phyloP scores from a whole-genome alignment of 2,329 filamentous ascomycete genomes.

The Phaeosphaeria sp. region DNA sequence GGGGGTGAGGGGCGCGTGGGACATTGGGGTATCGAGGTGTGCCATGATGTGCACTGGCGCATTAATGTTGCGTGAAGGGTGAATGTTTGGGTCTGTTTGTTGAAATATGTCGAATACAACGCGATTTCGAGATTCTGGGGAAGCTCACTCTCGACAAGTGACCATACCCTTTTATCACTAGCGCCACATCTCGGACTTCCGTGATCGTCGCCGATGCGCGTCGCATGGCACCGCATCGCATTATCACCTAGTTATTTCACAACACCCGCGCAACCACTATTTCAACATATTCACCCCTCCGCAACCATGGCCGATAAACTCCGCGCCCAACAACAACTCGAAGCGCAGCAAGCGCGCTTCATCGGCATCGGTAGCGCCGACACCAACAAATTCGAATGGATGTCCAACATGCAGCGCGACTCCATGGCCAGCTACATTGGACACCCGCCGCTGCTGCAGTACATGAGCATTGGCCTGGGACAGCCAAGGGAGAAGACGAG shows the following conservation, averaged over 20 bases:
- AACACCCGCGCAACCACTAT: neutral
- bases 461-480: constrained; percentile 88
- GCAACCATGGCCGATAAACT: constrained; percentile 84
- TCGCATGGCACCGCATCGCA: constrained; percentile 6
- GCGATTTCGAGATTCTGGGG: neutral
- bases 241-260: too few species aligned
- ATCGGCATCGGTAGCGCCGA: constrained; percentile 95
- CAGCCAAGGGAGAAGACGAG: constrained; percentile 82
- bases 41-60: constrained; percentile 15
- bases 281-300: neutral
- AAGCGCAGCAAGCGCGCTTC: constrained; percentile 94
- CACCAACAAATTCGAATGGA: constrained; percentile 97
- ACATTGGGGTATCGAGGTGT: constrained; percentile 28
- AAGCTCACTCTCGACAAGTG: neutral
- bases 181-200: constrained; percentile 7
- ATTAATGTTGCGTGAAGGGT: neutral
- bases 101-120: neutral
- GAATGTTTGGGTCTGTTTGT: neutral
- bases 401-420: constrained; percentile 93
- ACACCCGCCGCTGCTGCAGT: constrained; percentile 85
- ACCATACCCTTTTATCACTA: constrained; percentile 2
- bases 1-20: constrained; percentile 42
- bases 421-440: constrained; percentile 88
- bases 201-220: constrained; percentile 7
- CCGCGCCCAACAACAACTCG: constrained; percentile 95